These are phyloP conservation scores for Hirschfeldia incana DNA, from an alignment of 345 rosid species.

Conservation along the genomic window DNA sequence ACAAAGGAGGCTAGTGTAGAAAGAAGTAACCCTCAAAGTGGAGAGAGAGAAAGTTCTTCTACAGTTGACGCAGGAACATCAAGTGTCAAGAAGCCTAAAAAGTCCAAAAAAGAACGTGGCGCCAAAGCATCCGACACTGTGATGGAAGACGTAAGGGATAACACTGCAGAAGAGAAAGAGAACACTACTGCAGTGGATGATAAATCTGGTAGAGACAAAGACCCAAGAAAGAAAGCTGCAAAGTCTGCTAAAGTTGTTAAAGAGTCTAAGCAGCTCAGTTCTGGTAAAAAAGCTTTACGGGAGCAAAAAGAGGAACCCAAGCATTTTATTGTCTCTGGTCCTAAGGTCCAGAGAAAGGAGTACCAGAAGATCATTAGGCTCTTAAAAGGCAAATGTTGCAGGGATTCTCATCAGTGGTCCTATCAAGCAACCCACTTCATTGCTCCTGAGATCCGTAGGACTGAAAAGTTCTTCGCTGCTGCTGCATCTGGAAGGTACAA, in stretches of 20 bases:
- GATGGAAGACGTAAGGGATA: slow-evolving; percentile 20
- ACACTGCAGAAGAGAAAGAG: slow-evolving; percentile 50
- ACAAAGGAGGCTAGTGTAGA: slow-evolving; percentile 28
- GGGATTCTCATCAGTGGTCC: slow-evolving; percentile 96
- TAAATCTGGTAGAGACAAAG: slow-evolving; percentile 27
- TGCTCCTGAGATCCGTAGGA: slow-evolving; percentile 73
- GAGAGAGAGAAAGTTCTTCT: slow-evolving; percentile 34
- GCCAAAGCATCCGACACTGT: slow-evolving; percentile 8
- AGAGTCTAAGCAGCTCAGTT: slow-evolving; percentile 32
- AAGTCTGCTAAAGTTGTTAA: slow-evolving; percentile 31
- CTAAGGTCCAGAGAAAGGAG: slow-evolving; percentile 66
- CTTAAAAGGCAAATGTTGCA: slow-evolving; percentile 74
- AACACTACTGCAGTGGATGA: slow-evolving; percentile 36
- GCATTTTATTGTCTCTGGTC: slow-evolving; percentile 74
- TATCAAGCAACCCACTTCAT: slow-evolving; percentile 95
- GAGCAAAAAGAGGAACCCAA: slow-evolving; percentile 44
- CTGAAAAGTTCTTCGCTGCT: slow-evolving; percentile 77
- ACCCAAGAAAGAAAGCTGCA: slow-evolving; percentile 32
- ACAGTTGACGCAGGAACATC: slow-evolving; percentile 39
- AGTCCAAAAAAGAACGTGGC: slow-evolving; percentile 28
- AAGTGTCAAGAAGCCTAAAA: slow-evolving; percentile 24
- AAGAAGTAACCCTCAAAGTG: slow-evolving; percentile 23
- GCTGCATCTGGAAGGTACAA: slow-evolving; percentile 69
- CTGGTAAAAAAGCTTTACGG: slow-evolving; percentile 23
- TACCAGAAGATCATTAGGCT: slow-evolving; percentile 64